Percentiles rank a stretch among this genome's conserved stretches.
Conservation (phyloP, 2,329 filamentous ascomycete genomes). For the Penicillium carneum region DNA sequence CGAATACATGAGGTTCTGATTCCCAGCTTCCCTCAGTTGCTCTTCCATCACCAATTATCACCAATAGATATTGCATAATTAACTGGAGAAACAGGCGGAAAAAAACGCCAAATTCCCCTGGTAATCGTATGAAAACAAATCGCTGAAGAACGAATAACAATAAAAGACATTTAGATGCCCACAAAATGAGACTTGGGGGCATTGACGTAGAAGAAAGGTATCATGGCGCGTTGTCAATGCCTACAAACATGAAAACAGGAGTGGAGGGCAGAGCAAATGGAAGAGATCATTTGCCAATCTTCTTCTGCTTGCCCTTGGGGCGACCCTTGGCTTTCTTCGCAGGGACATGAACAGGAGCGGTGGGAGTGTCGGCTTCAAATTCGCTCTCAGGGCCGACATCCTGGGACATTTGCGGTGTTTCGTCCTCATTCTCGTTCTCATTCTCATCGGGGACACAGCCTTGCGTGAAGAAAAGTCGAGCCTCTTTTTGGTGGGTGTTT, state of each 20-base stretch:
- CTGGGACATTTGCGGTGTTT: conserved; percentile 11
- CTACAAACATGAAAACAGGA: conserved; percentile 12
- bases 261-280: not conserved
- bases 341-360: conserved; percentile 19
- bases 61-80: conserved; percentile 16
- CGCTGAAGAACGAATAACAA: conserved; percentile 31
- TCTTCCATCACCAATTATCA: conserved; percentile 20
- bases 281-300: conserved; percentile 31
- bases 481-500: conserved; percentile 76
- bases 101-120: conserved; percentile 12
- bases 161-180: conserved; percentile 13
- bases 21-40: conserved; percentile 8
- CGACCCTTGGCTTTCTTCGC: conserved; percentile 35
- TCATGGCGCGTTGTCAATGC: conserved; percentile 30
- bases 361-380: conserved; percentile 24
- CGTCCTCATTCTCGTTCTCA: conserved; percentile 38
- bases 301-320: conserved; percentile 48
- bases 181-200: conserved; percentile 7
- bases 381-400: conserved; percentile 28
- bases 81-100: conserved; percentile 7
- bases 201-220: conserved; percentile 26
- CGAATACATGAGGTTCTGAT: conserved; percentile 14
- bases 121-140: conserved; percentile 22
- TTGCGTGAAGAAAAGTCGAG: conserved; percentile 90
- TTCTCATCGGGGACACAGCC: conserved; percentile 67